Conservation (phyloP, 78 protist genomes). For the Trichosphaerium sp. region DNA sequence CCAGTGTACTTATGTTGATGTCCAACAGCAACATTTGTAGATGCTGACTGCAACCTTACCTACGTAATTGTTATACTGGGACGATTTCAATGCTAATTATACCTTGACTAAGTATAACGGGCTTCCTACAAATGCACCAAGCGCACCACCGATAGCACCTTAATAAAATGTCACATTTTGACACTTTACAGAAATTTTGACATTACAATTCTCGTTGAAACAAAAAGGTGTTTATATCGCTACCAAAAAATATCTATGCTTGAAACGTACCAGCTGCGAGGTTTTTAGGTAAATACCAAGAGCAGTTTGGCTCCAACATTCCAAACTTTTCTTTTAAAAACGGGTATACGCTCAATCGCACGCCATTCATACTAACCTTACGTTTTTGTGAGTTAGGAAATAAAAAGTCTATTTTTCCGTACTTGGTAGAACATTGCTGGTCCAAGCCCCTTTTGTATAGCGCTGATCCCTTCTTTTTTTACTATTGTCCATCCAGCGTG, state of each 20-base stretch:
- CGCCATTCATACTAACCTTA: constrained; percentile 34
- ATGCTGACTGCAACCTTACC: too few species aligned
- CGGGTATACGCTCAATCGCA: constrained; percentile 16
- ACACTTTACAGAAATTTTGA: too few species aligned
- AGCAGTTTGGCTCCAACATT: not conserved
- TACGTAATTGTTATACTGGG: not conserved
- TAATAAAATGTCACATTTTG: not conserved
- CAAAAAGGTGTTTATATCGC: too few species aligned
- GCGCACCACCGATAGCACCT: not conserved
- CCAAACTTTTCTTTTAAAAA: not conserved
- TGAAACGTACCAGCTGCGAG: too few species aligned
- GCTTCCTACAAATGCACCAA: not conserved
- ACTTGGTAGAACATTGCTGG: not conserved
- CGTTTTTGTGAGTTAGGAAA: too few species aligned
- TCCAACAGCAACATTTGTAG: too few species aligned
- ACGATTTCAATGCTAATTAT: not conserved
- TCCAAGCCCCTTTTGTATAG: not conserved
- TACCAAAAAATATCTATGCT: too few species aligned
- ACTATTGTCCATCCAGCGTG: not conserved
- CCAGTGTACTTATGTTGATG: constrained; percentile 4
- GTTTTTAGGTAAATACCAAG: too few species aligned
- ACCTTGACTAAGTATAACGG: constrained; percentile 15
- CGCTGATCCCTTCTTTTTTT: not conserved
- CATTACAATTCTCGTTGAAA: too few species aligned
- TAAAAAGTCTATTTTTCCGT: too few species aligned